Evolutionary conservation across 164 flowering plant genomes (phyloP).

Genomic region (Nymphaea thermarum): DNA sequence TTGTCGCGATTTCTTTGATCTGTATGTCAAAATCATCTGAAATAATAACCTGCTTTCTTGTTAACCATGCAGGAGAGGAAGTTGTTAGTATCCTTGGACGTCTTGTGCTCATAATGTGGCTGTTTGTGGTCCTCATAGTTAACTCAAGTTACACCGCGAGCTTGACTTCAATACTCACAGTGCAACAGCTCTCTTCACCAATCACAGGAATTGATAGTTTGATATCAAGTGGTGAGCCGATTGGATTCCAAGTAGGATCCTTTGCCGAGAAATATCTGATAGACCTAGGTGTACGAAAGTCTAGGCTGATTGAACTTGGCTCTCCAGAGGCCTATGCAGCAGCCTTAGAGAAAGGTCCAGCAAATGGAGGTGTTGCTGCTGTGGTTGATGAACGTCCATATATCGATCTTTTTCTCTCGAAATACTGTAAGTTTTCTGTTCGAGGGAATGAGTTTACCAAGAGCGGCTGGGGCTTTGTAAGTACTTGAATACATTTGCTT

Average conservation of each 20-base stretch:
- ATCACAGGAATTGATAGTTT: constrained; percentile 64
- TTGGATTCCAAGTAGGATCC: constrained; percentile 77
- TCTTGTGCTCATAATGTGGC: constrained; percentile 73
- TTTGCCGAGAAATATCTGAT: constrained; percentile 42
- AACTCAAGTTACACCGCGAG: constrained; percentile 78
- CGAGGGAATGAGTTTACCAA: constrained; percentile 59
- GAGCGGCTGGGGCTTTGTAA: constrained; percentile 89
- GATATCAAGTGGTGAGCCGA: constrained; percentile 39
- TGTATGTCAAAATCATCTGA: not conserved
- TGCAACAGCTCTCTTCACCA: constrained; percentile 62
- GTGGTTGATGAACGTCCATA: constrained; percentile 77
- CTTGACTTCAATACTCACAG: constrained; percentile 75
- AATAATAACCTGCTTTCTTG: constrained; percentile 1
- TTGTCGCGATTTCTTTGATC: not conserved
- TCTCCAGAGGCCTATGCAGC: constrained; percentile 49
- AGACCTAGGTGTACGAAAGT: constrained; percentile 30
- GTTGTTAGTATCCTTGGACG: constrained; percentile 55
- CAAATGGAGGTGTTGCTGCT: constrained; percentile 62
- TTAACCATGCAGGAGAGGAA: constrained; percentile 41
- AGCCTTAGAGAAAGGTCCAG: constrained; percentile 43
- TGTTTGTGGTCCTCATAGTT: constrained; percentile 61
- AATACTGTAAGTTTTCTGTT: constrained; percentile 31
- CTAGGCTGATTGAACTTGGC: constrained; percentile 36
- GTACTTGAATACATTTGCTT: constrained; percentile 10
- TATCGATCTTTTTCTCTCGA: constrained; percentile 50